Conservation (phyloP, 768 basidiomycete genomes). For the Russula compacta region DNA sequence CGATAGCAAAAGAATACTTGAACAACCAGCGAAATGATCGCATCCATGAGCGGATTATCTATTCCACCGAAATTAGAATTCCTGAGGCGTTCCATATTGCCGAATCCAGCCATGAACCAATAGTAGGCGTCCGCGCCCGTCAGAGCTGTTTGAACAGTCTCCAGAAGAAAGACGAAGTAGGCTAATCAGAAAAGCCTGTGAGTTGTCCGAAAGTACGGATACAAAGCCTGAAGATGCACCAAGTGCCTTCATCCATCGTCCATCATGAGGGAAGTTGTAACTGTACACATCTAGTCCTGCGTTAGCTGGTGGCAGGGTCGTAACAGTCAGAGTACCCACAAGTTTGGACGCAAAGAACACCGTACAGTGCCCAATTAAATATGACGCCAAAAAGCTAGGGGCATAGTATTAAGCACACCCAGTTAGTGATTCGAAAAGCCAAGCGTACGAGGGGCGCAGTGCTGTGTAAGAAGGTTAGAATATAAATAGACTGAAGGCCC, state of each 20-base stretch:
- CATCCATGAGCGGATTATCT: conserved; percentile 25
- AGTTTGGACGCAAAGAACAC: conserved; percentile 25
- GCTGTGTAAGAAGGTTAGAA: neutral
- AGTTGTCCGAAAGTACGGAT: no score
- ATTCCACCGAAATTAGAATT: conserved; percentile 22
- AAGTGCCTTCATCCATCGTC: neutral
- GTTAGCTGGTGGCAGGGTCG: neutral
- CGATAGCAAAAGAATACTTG: conserved; percentile 29
- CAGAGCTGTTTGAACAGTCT: conserved; percentile 23
- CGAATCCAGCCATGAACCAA: conserved; percentile 26
- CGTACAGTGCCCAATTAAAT: conserved; percentile 25
- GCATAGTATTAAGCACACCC: no score
- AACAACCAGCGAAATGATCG: conserved; percentile 23
- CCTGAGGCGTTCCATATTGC: conserved; percentile 22
- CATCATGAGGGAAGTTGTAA: conserved; percentile 12
- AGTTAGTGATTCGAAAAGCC: neutral
- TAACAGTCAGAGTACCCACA: conserved; percentile 17
- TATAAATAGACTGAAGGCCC: no score
- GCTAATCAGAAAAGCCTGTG: conserved; percentile 13
- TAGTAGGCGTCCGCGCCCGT: conserved; percentile 24
- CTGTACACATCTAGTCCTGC: conserved; percentile 11
- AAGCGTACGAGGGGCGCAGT: conserved; percentile 3
- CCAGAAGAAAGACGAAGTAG: conserved; percentile 22
- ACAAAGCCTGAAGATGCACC: neutral
- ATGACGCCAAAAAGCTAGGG: conserved; percentile 10